phyloP scores from a whole-genome alignment of 352 stramenopile genomes.

The Pythium dissimile region DNA sequence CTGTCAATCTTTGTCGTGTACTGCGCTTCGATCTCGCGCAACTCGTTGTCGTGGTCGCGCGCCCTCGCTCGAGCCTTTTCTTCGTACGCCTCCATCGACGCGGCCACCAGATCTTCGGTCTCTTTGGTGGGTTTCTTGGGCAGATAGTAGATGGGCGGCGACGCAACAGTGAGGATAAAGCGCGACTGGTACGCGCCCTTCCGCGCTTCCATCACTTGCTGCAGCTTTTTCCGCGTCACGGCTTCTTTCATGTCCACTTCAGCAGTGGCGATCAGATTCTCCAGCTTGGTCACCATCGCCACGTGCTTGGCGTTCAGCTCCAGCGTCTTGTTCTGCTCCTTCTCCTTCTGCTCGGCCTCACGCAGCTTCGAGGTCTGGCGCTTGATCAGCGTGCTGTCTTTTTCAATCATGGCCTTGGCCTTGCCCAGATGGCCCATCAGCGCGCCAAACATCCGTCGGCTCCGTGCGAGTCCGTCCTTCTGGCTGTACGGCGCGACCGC shows the following conservation, averaged over 20 bases:
- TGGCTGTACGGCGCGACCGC: conserved; percentile 52
- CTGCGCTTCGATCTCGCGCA: conserved; percentile 51
- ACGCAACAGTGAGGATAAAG: conserved; percentile 69
- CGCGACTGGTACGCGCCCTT: conserved; percentile 44
- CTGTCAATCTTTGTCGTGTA: conserved; percentile 46
- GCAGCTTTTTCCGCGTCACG: conserved; percentile 48
- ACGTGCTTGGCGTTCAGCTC: conserved; percentile 38
- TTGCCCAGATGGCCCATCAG: conserved; percentile 80
- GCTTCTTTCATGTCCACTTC: conserved; percentile 58
- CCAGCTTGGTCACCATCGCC: conserved; percentile 32
- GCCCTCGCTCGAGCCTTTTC: conserved; percentile 47
- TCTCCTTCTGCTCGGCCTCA: conserved; percentile 65
- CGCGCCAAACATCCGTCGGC: conserved; percentile 76
- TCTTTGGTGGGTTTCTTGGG: conserved; percentile 75
- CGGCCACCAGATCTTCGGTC: conserved; percentile 64
- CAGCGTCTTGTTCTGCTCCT: conserved; percentile 53
- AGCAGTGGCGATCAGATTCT: conserved; percentile 38
- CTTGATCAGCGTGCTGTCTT: conserved; percentile 71
- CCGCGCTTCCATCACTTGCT: conserved; percentile 46
- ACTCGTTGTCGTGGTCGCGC: conserved; percentile 40
- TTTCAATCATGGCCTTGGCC: conserved; percentile 75
- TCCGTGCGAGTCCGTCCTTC: conserved; percentile 64
- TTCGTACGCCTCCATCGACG: conserved; percentile 62
- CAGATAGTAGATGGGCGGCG: conserved; percentile 69
- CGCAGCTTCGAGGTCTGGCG: conserved; percentile 63